Base-by-base conservation (phyloP, 2,329 filamentous ascomycete species). In the Torrubiellomyces zombiae region DNA sequence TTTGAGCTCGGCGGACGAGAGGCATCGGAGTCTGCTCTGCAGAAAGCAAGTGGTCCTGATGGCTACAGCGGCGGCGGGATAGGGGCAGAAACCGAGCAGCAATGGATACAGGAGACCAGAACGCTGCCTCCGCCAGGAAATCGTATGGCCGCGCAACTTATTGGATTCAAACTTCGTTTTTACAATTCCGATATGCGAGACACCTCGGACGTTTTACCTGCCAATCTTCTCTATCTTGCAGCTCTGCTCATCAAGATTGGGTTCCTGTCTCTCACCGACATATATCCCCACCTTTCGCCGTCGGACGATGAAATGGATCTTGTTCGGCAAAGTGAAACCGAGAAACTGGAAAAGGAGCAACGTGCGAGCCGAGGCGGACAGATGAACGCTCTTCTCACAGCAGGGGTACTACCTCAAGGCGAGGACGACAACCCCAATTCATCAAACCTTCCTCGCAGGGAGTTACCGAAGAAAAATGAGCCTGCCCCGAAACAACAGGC, bases 111-210 rank as follows among this genome's bases (percentile, higher is more conserved):
- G 33, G 59, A 69, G 30, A 94, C 86, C 3, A 75, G 74, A 28
- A 91, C 80, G 0, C 54, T 89, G 4, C 85, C 85, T 4, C 82
- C 85, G 2, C 62, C 67, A 16, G 89, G 91, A 16, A 98, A 94
- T 45, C 71, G 76, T 21, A 81, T 91, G 30, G 89, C 89, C 1
- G 91, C 91, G 16, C 89, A 95, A 46, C 65, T 98, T 4, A 71
- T 98, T 9, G 89, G 89, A 4, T 98, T 98, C 63, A 98, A 98
- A 51, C 66, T 98, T 25, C 79, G 81, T 9, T 98, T 93, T 49
- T 98, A 98, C 44, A 78, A 81, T 20, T 91, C 82, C 0, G 60
- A 74, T 15, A 73, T 77, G 18, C 70, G 86, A 28, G 71, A 80
- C 31, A 65, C 73, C 27, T 58, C 66, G 1, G 89, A 95, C 40